These are phyloP conservation scores for Fusarium algeriense DNA, from an alignment of 2,329 filamentous ascomycete genomes.

Conservation along the genomic window DNA sequence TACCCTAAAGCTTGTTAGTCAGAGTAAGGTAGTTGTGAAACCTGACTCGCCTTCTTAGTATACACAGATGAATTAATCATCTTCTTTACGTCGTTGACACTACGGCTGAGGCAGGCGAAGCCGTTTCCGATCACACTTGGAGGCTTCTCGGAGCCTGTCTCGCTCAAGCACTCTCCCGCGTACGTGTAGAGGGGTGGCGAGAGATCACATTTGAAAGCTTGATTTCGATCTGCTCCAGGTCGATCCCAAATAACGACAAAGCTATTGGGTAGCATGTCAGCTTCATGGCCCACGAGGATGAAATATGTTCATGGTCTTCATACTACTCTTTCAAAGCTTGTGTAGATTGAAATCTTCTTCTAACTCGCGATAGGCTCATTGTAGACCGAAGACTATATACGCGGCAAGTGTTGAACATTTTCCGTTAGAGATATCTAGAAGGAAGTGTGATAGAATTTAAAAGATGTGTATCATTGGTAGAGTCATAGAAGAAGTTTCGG, in stretches of 20 bases:
- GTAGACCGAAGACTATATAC: background rate
- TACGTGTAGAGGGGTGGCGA: background rate
- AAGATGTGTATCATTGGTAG: no score
- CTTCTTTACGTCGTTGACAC: background rate
- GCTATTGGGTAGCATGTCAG: background rate
- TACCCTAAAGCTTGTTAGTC: background rate
- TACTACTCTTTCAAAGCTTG: background rate
- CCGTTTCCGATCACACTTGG: slow-evolving; percentile 1
- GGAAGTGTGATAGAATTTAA: no score
- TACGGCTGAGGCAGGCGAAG: background rate
- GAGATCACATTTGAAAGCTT: background rate
- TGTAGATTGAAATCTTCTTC: background rate
- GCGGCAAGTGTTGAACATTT: background rate
- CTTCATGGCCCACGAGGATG: background rate
- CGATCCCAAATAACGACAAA: slow-evolving; percentile 10
- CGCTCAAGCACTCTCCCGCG: slow-evolving; percentile 5
- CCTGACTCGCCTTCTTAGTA: background rate
- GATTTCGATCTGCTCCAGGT: background rate
- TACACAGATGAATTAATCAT: slow-evolving; percentile 7
- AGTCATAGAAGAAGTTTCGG: no score
- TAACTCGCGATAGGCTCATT: background rate
- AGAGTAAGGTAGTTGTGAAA: background rate
- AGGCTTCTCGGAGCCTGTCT: background rate
- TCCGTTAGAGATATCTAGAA: no score
- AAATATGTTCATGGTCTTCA: background rate